phyloP scores from a whole-genome alignment of 2,329 filamentous ascomycete species.

The Delphinella strobiligena region DNA sequence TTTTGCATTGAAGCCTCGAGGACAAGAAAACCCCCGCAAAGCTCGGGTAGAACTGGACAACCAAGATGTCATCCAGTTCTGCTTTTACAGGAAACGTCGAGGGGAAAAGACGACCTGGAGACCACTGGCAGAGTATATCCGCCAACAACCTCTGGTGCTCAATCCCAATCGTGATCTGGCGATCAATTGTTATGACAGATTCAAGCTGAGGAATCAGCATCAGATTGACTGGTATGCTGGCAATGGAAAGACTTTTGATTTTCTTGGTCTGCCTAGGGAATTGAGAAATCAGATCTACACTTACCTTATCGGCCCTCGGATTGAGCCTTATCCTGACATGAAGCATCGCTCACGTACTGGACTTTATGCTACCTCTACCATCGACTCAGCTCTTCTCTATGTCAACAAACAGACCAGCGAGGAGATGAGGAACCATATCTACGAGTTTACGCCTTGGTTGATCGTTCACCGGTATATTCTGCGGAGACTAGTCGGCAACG shows the following conservation, averaged over 20 bases:
- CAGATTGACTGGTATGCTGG: constrained; percentile 1
- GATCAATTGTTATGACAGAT: neutral
- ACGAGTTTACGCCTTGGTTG: constrained; percentile 11
- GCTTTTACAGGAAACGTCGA: neutral
- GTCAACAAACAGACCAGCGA: constrained; percentile 12
- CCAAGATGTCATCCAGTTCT: neutral
- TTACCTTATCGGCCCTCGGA: constrained; percentile 5
- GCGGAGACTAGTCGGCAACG: constrained; percentile 9
- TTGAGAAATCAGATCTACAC: constrained; percentile 14
- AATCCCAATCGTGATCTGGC: neutral
- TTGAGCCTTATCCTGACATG: constrained; percentile 9
- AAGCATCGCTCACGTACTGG: neutral
- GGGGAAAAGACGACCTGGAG: neutral
- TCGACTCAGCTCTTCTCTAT: constrained; percentile 9
- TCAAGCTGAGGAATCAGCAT: neutral
- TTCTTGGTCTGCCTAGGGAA: constrained; percentile 15
- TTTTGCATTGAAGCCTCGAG: too few species aligned
- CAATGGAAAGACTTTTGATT: constrained; percentile 1
- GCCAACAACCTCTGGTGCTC: neutral
- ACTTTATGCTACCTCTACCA: neutral
- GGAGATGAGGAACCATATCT: constrained; percentile 14
- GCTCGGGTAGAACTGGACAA: too few species aligned
- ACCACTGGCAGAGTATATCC: neutral
- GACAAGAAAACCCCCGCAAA: too few species aligned
- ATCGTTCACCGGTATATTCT: constrained; percentile 11